Conservation (phyloP, 1,284 basidiomycete species). For the Crucibulum parvulum region DNA sequence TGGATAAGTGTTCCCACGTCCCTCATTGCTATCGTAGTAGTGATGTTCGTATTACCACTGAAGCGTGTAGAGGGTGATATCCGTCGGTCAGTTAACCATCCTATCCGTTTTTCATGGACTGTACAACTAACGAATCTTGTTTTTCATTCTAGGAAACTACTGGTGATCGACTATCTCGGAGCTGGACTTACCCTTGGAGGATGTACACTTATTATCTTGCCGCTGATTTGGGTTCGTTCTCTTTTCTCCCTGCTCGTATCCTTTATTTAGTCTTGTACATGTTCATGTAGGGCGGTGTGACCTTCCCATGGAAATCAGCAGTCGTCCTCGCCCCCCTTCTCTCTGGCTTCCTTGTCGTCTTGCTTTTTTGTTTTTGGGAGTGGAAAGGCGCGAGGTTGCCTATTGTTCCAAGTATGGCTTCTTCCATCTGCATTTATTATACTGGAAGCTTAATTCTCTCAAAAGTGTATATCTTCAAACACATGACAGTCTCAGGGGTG, state of each 20-base stretch:
- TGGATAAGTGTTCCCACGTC: slow-evolving; percentile 74
- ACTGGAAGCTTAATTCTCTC: background rate
- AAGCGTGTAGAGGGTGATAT: slow-evolving; percentile 68
- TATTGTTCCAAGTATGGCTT: slow-evolving; percentile 62
- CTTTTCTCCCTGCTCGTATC: background rate
- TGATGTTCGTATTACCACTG: slow-evolving; percentile 69
- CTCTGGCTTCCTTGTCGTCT: slow-evolving; percentile 60
- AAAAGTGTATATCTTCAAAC: slow-evolving; percentile 78
- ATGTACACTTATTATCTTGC: slow-evolving; percentile 68
- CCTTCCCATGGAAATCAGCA: slow-evolving; percentile 72
- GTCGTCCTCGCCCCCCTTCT: slow-evolving; percentile 68
- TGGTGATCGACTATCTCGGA: slow-evolving; percentile 72
- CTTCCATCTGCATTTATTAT: too few species aligned
- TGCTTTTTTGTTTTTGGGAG: slow-evolving; percentile 75
- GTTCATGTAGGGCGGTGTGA: slow-evolving; percentile 61
- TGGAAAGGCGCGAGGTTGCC: slow-evolving; percentile 73
- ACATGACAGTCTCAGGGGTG: slow-evolving; percentile 72
- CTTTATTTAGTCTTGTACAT: too few species aligned
- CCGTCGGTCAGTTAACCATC: slow-evolving; percentile 37
- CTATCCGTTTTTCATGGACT: too few species aligned
- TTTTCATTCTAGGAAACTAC: slow-evolving; percentile 57
- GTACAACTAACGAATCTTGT: too few species aligned
- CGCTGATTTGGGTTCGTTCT: slow-evolving; percentile 70
- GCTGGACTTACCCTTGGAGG: slow-evolving; percentile 63
- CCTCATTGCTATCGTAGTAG: slow-evolving; percentile 55